Evolutionary conservation across 2,329 filamentous ascomycete species (phyloP).

Genomic region (Aspergillus novofumigatus): DNA sequence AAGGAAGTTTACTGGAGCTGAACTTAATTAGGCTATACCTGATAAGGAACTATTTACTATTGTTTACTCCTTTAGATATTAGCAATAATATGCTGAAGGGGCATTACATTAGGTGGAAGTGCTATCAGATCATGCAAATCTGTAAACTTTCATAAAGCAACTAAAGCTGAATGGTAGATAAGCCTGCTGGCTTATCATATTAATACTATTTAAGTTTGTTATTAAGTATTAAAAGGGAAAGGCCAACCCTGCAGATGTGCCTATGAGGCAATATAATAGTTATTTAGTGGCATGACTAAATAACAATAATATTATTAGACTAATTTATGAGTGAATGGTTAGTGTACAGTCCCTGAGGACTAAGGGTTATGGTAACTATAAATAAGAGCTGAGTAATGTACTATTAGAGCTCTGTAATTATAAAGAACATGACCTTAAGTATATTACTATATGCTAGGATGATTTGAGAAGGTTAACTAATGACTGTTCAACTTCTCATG

Average conservation of each 20-base stretch:
- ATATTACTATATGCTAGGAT: too few species aligned
- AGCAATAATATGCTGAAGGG: background rate
- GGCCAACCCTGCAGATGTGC: background rate
- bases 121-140: background rate
- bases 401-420: too few species aligned
- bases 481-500: too few species aligned
- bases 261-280: background rate
- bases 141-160: background rate
- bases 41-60: background rate
- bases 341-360: too few species aligned
- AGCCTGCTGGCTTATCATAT: background rate
- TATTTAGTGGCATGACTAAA: too few species aligned
- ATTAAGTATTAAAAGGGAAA: background rate
- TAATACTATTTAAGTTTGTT: background rate
- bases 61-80: background rate
- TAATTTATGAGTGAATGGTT: too few species aligned
- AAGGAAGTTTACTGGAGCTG: background rate
- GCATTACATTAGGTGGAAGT: background rate
- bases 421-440: too few species aligned
- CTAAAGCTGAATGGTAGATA: background rate
- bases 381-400: too few species aligned
- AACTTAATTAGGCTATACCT: background rate
- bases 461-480: too few species aligned
- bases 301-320: too few species aligned
- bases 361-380: too few species aligned